Evolutionary conservation across 495 filamentous ascomycete species (phyloP).

Genomic region (Lentithecium fluviatile): DNA sequence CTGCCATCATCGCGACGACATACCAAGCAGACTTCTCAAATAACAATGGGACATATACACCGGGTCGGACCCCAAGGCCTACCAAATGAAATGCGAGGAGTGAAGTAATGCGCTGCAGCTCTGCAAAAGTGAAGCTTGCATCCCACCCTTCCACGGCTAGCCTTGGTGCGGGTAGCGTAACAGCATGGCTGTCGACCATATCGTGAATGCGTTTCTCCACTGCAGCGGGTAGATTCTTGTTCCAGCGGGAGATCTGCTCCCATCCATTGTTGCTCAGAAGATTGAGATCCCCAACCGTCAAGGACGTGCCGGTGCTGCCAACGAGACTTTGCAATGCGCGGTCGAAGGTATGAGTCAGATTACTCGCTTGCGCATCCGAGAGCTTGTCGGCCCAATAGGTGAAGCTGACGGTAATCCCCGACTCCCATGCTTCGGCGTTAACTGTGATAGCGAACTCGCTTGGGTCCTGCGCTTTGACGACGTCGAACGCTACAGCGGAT

Average conservation of each 20-base stretch:
- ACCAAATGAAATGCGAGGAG: constrained; percentile 24
- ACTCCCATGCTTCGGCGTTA: constrained; percentile 47
- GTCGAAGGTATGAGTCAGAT: constrained; percentile 12
- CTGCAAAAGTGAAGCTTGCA: constrained; percentile 25
- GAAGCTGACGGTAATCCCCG: constrained; percentile 47
- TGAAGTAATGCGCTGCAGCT: constrained; percentile 23
- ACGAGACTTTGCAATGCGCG: not conserved
- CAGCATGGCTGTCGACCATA: constrained; percentile 19
- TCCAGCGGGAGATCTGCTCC: constrained; percentile 6
- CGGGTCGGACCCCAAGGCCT: constrained; percentile 48
- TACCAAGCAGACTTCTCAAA: constrained; percentile 53
- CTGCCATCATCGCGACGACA: constrained; percentile 45
- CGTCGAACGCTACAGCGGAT: constrained; percentile 18
- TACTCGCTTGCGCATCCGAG: constrained; percentile 27
- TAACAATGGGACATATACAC: constrained; percentile 52
- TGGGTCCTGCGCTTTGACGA: constrained; percentile 18
- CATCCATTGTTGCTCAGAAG: constrained; percentile 1
- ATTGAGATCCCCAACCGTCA: constrained; percentile 32
- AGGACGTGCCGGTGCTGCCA: too few relatives aligned
- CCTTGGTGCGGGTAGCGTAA: constrained; percentile 10
- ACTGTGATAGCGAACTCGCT: constrained; percentile 35
- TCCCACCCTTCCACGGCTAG: constrained; percentile 24
- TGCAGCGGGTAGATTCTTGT: constrained; percentile 12
- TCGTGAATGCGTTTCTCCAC: constrained; percentile 29
- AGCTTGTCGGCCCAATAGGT: constrained; percentile 51